These are phyloP conservation scores for Lentithecium fluviatile DNA, from an alignment of 495 filamentous ascomycete species.

Conservation along the genomic window DNA sequence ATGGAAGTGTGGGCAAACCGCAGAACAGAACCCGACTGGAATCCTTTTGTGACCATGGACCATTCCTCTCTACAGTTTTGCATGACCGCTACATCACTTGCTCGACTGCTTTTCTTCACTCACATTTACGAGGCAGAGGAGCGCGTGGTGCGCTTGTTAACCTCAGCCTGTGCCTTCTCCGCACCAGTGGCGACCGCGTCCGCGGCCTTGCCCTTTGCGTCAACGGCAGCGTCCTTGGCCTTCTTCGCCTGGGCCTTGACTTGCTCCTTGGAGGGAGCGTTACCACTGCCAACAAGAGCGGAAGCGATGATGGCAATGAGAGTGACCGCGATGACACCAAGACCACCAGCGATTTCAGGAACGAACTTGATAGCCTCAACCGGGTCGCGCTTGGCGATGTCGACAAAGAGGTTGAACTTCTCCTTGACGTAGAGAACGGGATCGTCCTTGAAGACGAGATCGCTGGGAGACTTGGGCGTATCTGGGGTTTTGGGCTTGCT, in stretches of 20 bases:
- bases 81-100: neutral
- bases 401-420: constrained; percentile 86
- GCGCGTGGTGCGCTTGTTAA: constrained; percentile 63
- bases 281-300: constrained; percentile 55
- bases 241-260: constrained; percentile 62
- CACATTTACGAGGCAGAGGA: constrained; percentile 31
- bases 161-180: constrained; percentile 50
- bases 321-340: constrained; percentile 62
- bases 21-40: constrained; percentile 5
- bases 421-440: constrained; percentile 84
- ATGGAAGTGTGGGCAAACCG: neutral
- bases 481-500: constrained; percentile 76
- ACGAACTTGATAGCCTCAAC: constrained; percentile 86
- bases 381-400: constrained; percentile 82
- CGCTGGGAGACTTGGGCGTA: constrained; percentile 59
- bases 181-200: constrained; percentile 65
- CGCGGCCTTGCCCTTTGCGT: constrained; percentile 76
- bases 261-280: constrained; percentile 54
- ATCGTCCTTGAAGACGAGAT: constrained; percentile 90
- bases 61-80: neutral
- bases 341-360: constrained; percentile 82
- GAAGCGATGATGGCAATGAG: constrained; percentile 65
- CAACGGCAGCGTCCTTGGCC: constrained; percentile 68
- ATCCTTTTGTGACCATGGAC: constrained; percentile 12
- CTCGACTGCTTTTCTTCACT: neutral